phyloP scores from a whole-genome alignment of 352 stramenopile genomes.

The Pythium oligandrum region DNA sequence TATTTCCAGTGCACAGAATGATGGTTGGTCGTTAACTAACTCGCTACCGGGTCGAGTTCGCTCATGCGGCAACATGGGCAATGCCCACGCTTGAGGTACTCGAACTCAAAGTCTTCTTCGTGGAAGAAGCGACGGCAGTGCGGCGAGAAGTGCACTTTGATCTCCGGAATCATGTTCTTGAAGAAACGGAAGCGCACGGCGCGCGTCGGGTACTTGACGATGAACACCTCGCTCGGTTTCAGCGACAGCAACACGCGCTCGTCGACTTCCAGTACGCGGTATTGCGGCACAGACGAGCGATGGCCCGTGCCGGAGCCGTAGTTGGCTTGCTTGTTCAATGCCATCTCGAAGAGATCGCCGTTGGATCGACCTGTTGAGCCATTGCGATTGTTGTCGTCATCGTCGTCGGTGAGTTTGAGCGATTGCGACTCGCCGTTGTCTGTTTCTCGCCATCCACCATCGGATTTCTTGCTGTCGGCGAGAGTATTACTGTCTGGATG shows the following conservation, averaged over 20 bases:
- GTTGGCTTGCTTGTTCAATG: conserved; percentile 81
- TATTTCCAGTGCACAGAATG: not conserved
- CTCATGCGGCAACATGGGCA: conserved; percentile 87
- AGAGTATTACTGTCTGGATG: conserved; percentile 33
- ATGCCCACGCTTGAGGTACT: conserved; percentile 80
- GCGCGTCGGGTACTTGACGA: conserved; percentile 69
- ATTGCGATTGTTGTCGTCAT: conserved; percentile 35
- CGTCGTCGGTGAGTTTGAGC: conserved; percentile 73
- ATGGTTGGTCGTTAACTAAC: not conserved
- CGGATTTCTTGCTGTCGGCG: conserved; percentile 14
- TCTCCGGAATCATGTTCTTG: conserved; percentile 93
- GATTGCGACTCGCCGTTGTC: conserved; percentile 67
- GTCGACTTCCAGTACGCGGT: conserved; percentile 78
- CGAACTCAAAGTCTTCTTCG: conserved; percentile 94
- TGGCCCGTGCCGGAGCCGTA: conserved; percentile 40
- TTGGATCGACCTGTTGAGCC: conserved; percentile 17
- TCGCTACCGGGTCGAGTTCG: conserved; percentile 33
- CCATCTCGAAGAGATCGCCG: conserved; percentile 74
- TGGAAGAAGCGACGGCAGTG: conserved; percentile 93
- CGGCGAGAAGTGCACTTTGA: conserved; percentile 88
- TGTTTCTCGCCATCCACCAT: conserved; percentile 46
- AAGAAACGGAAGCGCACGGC: conserved; percentile 69
- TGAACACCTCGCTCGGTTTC: conserved; percentile 79
- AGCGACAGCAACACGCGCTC: conserved; percentile 63
- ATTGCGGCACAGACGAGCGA: conserved; percentile 43